Conservation (phyloP, 2,329 filamentous ascomycete genomes). For the Calonectria pteridis region DNA sequence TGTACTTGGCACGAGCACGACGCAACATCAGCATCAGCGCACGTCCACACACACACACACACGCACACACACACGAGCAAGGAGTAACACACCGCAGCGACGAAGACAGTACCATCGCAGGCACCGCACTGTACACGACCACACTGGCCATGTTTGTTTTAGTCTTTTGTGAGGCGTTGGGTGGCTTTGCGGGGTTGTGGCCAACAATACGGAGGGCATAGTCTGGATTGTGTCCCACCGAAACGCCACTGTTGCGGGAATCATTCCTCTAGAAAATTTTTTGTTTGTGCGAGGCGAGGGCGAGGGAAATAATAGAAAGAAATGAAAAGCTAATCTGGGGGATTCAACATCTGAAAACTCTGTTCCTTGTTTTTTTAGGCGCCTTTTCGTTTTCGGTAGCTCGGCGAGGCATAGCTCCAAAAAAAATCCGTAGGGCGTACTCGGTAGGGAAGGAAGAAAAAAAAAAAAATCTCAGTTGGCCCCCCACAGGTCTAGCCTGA, state of each 20-base stretch:
- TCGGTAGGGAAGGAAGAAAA: not conserved
- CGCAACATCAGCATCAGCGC: slow-evolving; percentile 4
- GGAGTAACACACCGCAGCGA: not conserved
- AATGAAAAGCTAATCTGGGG: not conserved
- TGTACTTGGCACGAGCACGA: slow-evolving; percentile 12
- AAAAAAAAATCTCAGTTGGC: not conserved
- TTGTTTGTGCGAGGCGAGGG: not conserved
- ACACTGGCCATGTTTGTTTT: slow-evolving; percentile 1
- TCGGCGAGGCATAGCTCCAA: slow-evolving; percentile 9
- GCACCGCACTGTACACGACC: not conserved
- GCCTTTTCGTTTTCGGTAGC: not conserved
- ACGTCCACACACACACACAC: not conserved
- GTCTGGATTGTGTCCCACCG: not conserved
- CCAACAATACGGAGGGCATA: not conserved
- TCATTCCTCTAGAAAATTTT: not conserved
- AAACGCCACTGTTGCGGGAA: slow-evolving; percentile 1
- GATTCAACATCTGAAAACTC: not conserved
- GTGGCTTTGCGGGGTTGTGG: slow-evolving; percentile 3
- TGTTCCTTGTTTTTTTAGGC: slow-evolving; percentile 5
- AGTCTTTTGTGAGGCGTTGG: slow-evolving; percentile 9
- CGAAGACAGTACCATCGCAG: not conserved
- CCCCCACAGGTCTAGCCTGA: not conserved
- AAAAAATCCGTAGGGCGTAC: not conserved
- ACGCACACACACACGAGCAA: not conserved
- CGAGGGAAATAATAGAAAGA: not conserved